Percentiles rank a stretch among this genome's conserved stretches.
Conservation (phyloP, 352 stramenopile species). For the Globisporangium nagaii region DNA sequence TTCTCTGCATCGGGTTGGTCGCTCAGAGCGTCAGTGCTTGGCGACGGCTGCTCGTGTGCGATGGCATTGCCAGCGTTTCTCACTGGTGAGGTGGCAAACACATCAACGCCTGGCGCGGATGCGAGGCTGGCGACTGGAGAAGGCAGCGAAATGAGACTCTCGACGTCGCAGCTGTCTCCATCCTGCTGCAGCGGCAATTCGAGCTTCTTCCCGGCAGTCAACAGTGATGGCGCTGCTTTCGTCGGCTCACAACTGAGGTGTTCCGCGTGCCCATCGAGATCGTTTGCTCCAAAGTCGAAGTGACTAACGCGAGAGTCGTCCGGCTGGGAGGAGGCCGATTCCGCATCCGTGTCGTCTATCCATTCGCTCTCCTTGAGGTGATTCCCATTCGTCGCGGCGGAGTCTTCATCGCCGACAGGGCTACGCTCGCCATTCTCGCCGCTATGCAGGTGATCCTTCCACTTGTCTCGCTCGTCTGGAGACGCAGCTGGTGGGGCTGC, state of each 20-base stretch:
- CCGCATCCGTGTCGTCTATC: conserved; percentile 1
- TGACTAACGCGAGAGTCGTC: background rate
- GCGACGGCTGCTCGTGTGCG: background rate
- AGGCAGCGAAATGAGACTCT: conserved; percentile 34
- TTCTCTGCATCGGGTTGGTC: background rate
- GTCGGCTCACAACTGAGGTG: background rate
- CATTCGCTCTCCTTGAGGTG: background rate
- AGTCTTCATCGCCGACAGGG: background rate
- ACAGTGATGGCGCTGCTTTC: background rate
- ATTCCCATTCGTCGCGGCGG: background rate
- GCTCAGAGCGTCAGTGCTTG: background rate
- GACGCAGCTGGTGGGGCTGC: background rate
- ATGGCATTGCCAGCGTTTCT: background rate
- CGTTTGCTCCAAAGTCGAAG: background rate
- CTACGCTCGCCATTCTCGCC: background rate
- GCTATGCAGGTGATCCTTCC: background rate
- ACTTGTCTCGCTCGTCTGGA: background rate
- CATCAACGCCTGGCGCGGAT: conserved; percentile 5
- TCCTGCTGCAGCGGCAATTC: background rate
- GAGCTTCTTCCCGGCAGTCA: background rate
- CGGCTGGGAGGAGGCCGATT: background rate
- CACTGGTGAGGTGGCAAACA: conserved; percentile 1
- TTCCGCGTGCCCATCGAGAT: background rate
- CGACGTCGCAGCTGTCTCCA: background rate
- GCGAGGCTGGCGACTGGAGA: conserved; percentile 22